Evolutionary conservation across 1,284 basidiomycete species (phyloP).

Genomic region (Moniliophthora roreri): DNA sequence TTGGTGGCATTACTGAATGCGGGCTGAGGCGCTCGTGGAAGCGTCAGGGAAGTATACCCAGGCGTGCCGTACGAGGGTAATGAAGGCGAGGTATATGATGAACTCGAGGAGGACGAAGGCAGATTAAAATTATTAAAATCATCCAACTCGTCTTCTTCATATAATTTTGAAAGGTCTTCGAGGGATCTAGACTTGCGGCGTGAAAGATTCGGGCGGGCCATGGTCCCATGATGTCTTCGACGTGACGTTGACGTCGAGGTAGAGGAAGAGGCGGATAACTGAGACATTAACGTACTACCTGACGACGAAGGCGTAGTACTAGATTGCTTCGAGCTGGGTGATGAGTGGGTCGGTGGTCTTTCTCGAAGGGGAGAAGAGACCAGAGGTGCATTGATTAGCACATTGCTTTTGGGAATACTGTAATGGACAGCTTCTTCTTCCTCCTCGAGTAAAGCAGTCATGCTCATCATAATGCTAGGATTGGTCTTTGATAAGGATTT

Average conservation of each 20-base stretch:
- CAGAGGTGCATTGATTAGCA: neutral
- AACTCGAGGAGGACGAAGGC: neutral
- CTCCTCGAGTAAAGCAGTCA: slow-evolving; percentile 57
- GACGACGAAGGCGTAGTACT: no score
- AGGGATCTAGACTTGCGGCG: slow-evolving; percentile 1
- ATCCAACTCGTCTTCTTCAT: neutral
- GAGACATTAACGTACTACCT: no score
- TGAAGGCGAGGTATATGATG: slow-evolving; percentile 23
- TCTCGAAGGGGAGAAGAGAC: neutral
- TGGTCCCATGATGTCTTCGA: no score
- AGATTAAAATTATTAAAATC: neutral
- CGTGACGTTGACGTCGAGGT: no score
- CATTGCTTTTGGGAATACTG: slow-evolving; percentile 13
- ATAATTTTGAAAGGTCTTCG: neutral
- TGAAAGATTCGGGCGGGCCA: neutral
- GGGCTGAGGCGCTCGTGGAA: slow-evolving; percentile 61
- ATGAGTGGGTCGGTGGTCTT: neutral
- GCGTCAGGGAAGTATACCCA: slow-evolving; percentile 69
- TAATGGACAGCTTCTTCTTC: slow-evolving; percentile 39
- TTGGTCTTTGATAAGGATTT: slow-evolving; percentile 21
- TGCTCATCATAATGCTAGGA: slow-evolving; percentile 49
- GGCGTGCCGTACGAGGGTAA: slow-evolving; percentile 55
- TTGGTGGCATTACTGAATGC: slow-evolving; percentile 20
- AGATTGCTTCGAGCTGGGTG: neutral
- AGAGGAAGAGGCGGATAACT: no score